Conservation (phyloP, 2,329 filamentous ascomycete genomes). For the Hypoxylon sp. region DNA sequence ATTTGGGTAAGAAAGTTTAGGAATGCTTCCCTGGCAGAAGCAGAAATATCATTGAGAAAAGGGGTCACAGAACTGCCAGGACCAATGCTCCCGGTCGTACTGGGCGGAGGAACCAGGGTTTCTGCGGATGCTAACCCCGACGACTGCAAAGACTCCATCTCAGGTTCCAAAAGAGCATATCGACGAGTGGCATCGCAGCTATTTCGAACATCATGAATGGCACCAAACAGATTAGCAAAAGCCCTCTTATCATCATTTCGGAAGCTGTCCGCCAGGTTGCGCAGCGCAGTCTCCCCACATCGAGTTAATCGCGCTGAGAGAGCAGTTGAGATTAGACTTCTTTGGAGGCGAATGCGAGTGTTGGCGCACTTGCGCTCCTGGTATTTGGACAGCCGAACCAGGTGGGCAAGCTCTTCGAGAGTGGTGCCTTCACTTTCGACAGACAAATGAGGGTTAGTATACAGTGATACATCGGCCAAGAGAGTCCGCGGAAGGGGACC, state of each 20-base stretch:
- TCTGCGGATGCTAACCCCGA: constrained; percentile 65
- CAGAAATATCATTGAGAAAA: constrained; percentile 81
- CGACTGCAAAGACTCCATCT: constrained; percentile 75
- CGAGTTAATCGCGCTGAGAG: constrained; percentile 81
- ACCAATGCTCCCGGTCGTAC: constrained; percentile 57
- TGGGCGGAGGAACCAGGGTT: constrained; percentile 65
- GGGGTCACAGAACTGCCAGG: constrained; percentile 61
- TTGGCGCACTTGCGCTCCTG: constrained; percentile 85
- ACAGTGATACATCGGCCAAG: constrained; percentile 75
- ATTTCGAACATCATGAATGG: constrained; percentile 83
- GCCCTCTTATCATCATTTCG: constrained; percentile 83
- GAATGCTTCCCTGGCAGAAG: constrained; percentile 80
- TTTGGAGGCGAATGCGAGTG: constrained; percentile 80
- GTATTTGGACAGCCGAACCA: constrained; percentile 83
- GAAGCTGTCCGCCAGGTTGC: constrained; percentile 83
- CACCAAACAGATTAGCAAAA: constrained; percentile 82
- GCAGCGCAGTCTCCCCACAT: constrained; percentile 81
- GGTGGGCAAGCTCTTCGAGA: constrained; percentile 82
- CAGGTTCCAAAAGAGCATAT: constrained; percentile 79
- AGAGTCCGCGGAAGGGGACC: constrained; percentile 68
- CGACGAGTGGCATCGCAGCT: constrained; percentile 81
- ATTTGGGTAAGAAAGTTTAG: constrained; percentile 85
- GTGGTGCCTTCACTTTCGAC: constrained; percentile 77
- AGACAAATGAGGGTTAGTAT: constrained; percentile 73
- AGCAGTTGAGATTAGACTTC: constrained; percentile 81